Base-by-base conservation (phyloP, 441 rosid genomes). In the Erodium chrysanthum region DNA sequence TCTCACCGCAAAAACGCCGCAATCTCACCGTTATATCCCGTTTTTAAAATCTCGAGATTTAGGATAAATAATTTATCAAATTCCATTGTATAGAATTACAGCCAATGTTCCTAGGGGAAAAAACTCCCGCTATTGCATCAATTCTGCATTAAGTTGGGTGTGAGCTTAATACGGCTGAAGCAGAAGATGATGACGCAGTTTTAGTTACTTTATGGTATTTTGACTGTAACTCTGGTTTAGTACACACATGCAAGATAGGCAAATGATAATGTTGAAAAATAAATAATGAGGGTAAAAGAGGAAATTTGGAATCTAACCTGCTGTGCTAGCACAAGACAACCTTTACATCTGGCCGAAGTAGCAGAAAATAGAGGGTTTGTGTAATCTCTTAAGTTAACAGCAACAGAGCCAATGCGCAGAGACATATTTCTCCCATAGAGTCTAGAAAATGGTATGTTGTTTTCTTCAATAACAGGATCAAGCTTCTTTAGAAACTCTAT, bases 261-360 rank as follows among this genome's bases (percentile, higher is more conserved):
- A 83, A 96, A 97, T 27, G 97, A 92, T 11, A 4, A 58, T 9
- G 63, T 22, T 9, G n/a, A 58, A 58, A 58, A 58, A 58, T 58
- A 21, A 58, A 58, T 23, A 58, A 58, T 9, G 29, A 58, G 6
- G 63, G 63, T 58, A 58, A 72, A 48, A 15, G 31, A 65, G 65
- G 67, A 11, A 62, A 42, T 42, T 48, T 23, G 25, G 74, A 62
- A 73, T 0, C 40, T 77, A 74, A 96, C 99, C 98, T 96, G 99
- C 83, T 96, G 99, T 17, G 99, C 97, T 65, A 96, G 86, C 64
- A 96, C 90, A 72, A 96, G 66, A 42, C 87, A 74, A 66, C 98
- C 99, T 84, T 92, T 91, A 71, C 97, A 92, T 84, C 87, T 89
- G 35, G 97, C 97, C 76, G 77, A 73, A 78, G 88, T 82, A 69